These are phyloP conservation scores for Pezicula radicicola DNA, from an alignment of 2,329 filamentous ascomycete species.

Conservation along the genomic window DNA sequence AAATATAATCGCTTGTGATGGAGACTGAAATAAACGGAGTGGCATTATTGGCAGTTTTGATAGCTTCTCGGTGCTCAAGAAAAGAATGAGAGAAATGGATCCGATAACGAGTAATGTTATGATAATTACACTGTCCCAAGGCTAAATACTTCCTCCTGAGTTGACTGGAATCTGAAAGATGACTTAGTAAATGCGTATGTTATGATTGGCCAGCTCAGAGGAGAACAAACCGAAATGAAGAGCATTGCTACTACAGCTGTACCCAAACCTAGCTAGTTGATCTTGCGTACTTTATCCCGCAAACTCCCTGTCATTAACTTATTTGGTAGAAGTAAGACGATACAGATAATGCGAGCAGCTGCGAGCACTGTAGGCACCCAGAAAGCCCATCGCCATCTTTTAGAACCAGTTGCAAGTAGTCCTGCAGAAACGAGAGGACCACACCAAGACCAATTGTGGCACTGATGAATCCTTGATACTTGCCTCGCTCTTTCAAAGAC, in stretches of 20 bases:
- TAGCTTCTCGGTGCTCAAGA: conserved; percentile 48
- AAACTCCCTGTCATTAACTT: conserved; percentile 14
- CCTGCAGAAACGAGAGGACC: neutral
- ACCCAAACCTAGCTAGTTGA: conserved; percentile 16
- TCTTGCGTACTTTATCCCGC: conserved; percentile 15
- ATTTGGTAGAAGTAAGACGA: conserved; percentile 8
- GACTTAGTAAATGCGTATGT: neutral
- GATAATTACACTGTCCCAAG: conserved; percentile 28
- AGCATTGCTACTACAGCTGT: conserved; percentile 8
- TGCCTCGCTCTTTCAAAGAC: conserved; percentile 40
- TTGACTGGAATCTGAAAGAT: conserved; percentile 31
- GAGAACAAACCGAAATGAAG: conserved; percentile 12
- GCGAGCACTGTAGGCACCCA: neutral
- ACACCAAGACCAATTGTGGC: no score
- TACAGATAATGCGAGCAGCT: neutral
- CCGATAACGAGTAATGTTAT: conserved; percentile 28
- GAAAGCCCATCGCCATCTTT: neutral
- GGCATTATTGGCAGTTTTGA: conserved; percentile 71
- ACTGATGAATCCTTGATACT: conserved; percentile 37
- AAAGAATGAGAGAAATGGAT: conserved; percentile 28
- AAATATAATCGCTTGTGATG: conserved; percentile 7
- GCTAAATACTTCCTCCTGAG: conserved; percentile 34
- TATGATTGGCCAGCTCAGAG: neutral
- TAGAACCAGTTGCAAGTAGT: neutral
- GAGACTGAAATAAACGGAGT: conserved; percentile 58